Base-by-base conservation (phyloP, 176 grass and related monocot genomes). In the Carex littledalei region DNA sequence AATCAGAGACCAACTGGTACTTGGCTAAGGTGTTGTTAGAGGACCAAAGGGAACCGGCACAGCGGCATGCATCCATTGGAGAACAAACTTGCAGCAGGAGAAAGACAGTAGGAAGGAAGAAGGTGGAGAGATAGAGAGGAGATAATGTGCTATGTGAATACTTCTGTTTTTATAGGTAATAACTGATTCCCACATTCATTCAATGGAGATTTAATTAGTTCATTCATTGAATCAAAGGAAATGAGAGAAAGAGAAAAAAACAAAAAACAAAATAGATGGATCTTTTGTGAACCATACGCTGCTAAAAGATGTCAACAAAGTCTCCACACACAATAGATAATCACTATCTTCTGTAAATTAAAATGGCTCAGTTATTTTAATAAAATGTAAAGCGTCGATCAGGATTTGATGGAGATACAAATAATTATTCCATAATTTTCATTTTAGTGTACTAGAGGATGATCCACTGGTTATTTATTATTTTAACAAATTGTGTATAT, bases 1-100 rank as follows among this genome's bases (percentile, higher is more conserved):
- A 64, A 61, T 92, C 86, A 63, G 87, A 86, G 78, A 82, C 80
- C 32, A 84, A 59, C 87, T 91, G 87, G 79, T 82, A 89, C 84
- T 85, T 77, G 73, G 49, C 49, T 29, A 8, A 54, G 22, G 5
- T 55, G 47, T 16, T 54, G 11, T 24, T 13, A 16, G 88, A 84
- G 6, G 84, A 71, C 86, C 86, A 90, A 73, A 83, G 80, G 17
- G 88, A 88, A 50, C 88, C 84, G 4, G 88, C 70, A 84, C 91
- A 93, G 55, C 82, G 86, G 63, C 89, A 93, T 18, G 84, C 84
- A 61, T 93, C 91, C 89, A 93, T 90, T 67, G 49, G 49, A 72
- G 15, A 50, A n/a, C 0, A 45, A 75, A 50, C 20, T 75, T 75
- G n/a, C 39, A 24, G 18, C 21, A 12, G 18, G 17, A 71, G 17